phyloP scores from a whole-genome alignment of 2,329 filamentous ascomycete species.

The Fusarium sp. region DNA sequence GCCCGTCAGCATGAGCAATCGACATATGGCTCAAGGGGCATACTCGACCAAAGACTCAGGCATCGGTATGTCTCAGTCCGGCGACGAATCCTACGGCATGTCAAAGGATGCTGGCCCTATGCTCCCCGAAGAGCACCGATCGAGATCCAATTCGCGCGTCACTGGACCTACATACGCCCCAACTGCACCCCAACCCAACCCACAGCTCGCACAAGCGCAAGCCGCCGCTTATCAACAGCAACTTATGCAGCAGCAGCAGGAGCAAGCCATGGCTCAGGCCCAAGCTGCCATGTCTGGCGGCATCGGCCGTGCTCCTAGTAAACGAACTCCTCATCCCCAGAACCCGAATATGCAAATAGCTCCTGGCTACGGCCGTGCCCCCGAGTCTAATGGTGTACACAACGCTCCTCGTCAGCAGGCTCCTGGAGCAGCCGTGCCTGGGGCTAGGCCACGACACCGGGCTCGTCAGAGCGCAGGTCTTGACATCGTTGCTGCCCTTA shows the following conservation, averaged over 20 bases:
- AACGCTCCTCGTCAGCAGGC: constrained; percentile 50
- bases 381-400: constrained; percentile 46
- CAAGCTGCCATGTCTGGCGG: constrained; percentile 80
- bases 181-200: constrained; percentile 50
- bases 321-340: constrained; percentile 62
- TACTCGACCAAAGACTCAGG: constrained; percentile 70
- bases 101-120: constrained; percentile 67
- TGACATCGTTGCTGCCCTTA: constrained; percentile 84
- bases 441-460: constrained; percentile 77
- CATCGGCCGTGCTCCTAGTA: constrained; percentile 77
- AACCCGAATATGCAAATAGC: constrained; percentile 37
- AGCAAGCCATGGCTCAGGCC: constrained; percentile 81
- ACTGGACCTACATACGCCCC: constrained; percentile 64
- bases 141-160: constrained; percentile 72
- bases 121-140: constrained; percentile 73
- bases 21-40: constrained; percentile 60
- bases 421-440: constrained; percentile 53
- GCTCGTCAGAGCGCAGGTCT: constrained; percentile 80
- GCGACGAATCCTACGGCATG: constrained; percentile 63
- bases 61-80: constrained; percentile 67
- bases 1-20: constrained; percentile 70
- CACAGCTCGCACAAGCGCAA: constrained; percentile 49
- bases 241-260: constrained; percentile 81
- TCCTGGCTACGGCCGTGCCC: constrained; percentile 43
- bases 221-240: constrained; percentile 67